These are phyloP conservation scores for Aspergillus affinis DNA, from an alignment of 495 filamentous ascomycete genomes.

Conservation along the genomic window DNA sequence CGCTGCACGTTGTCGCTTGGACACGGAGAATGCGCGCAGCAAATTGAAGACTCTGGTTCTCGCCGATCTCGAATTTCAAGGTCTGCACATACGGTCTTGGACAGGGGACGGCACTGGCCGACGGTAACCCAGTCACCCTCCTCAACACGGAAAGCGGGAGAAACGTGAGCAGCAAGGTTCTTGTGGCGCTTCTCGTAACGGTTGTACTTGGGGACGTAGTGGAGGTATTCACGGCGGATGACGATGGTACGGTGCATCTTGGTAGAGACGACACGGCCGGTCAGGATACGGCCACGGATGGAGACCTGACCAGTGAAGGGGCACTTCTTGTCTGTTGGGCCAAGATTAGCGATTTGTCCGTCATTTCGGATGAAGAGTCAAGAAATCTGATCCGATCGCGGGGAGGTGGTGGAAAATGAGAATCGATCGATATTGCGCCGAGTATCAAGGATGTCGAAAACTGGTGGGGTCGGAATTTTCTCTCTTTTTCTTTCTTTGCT, in stretches of 20 bases:
- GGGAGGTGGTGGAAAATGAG: constrained; percentile 11
- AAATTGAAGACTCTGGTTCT: background rate
- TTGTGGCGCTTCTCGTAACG: constrained; percentile 99
- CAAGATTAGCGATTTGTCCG: constrained; percentile 28
- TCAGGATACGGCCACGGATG: constrained; percentile 99
- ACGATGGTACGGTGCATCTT: constrained; percentile 99
- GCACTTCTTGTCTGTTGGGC: constrained; percentile 94
- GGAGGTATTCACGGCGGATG: constrained; percentile 99
- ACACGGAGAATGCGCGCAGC: background rate
- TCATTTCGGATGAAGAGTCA: background rate
- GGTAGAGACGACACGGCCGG: constrained; percentile 96
- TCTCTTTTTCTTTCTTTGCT: constrained; percentile 1
- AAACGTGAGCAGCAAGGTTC: constrained; percentile 98
- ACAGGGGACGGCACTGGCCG: constrained; percentile 96
- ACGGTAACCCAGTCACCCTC: constrained; percentile 99
- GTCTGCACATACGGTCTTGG: constrained; percentile 85
- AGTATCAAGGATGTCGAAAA: background rate
- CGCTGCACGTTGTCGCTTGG: constrained; percentile 1
- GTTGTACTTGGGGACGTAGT: constrained; percentile 98
- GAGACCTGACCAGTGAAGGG: constrained; percentile 97
- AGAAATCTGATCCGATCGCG: constrained; percentile 5
- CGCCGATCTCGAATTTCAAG: background rate
- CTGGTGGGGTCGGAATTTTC: background rate
- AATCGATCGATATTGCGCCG: background rate
- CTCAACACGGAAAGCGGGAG: constrained; percentile 99